Base-by-base conservation (phyloP, 2,329 filamentous ascomycete genomes). In the Aureobasidium sp. region DNA sequence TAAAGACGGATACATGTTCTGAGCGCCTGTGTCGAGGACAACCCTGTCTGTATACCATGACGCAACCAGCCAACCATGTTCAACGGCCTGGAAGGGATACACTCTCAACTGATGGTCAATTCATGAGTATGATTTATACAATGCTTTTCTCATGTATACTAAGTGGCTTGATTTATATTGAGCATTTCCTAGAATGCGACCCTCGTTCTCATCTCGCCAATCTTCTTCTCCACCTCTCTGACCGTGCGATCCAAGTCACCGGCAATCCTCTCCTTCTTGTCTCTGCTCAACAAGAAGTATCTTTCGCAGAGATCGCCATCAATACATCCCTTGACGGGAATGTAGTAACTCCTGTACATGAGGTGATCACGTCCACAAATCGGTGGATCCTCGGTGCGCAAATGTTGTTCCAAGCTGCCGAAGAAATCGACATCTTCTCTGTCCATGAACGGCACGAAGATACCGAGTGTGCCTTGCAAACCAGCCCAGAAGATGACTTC, bases 401-500 rank as follows among this genome's bases (percentile, higher is more conserved):
- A 81, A 69, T 95, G 89, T 70, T 88, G 86, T 75, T 99, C 94
- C 25, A 99, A 80, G 63, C 84, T 90, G 73, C 96, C 92, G 83
- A 99, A 99, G 76, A 99, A 97, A 73, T 97, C 94, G 53, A 95
- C 89, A 68, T 97, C 93, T 70, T 97, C 92, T 38, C 95, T 88
- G 64, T 86, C 88, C 49, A 91, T 79, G 70, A 99, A 97, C 0
- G 95, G 94, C 49, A 99, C 88, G 50, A 99, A 81, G 57, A 96
- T 90, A 51, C 93, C 94, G 40, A 99, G 84, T 0, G 94, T 97
- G 51, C 94, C 95, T 74, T 96, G 93, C 19, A 99, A 79, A 21
- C 95, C 95, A 65, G 88, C 89, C 94, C 94, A 99, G 57, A 99
- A 81, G 1, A 99, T 77, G 42, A 97, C 84, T 64, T 96, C 91